Conservation (phyloP, 1,139 yeast species). For the Protomyces lactucae-debilis region DNA sequence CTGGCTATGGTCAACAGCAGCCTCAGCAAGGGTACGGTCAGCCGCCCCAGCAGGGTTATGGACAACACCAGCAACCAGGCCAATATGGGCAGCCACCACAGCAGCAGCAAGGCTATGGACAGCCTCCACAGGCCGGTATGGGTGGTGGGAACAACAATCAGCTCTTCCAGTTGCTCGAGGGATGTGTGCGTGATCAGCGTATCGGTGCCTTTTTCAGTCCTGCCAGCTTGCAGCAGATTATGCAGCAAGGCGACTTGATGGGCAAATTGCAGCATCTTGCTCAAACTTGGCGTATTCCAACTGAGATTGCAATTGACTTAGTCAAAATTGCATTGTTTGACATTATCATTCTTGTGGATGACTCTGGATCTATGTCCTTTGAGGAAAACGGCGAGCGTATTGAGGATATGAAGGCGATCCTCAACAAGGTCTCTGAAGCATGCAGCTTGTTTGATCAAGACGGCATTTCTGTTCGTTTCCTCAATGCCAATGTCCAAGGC, state of each 20-base stretch:
- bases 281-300: constrained; percentile 37
- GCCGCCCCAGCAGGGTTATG: constrained; percentile 32
- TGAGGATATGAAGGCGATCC: constrained; percentile 39
- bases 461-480: constrained; percentile 40
- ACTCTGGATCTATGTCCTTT: constrained; percentile 41
- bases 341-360: constrained; percentile 39
- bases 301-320: constrained; percentile 39
- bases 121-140: constrained; percentile 10
- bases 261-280: constrained; percentile 35
- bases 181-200: constrained; percentile 38
- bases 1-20: constrained; percentile 32
- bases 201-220: constrained; percentile 39
- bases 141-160: neutral
- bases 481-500: constrained; percentile 38
- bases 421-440: constrained; percentile 39
- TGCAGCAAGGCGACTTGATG: constrained; percentile 33
- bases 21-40: constrained; percentile 32
- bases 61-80: constrained; percentile 32
- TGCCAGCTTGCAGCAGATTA: constrained; percentile 38
- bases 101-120: constrained; percentile 26
- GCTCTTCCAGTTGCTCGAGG: constrained; percentile 9
- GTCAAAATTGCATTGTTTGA: constrained; percentile 40
- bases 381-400: constrained; percentile 42
- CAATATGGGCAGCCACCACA: constrained; percentile 31
- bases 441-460: constrained; percentile 39